Percentiles rank a stretch among this genome's conserved stretches.
Evolutionary conservation across 163 green algal genomes (phyloP).

Genomic region (Volvox carteri): DNA sequence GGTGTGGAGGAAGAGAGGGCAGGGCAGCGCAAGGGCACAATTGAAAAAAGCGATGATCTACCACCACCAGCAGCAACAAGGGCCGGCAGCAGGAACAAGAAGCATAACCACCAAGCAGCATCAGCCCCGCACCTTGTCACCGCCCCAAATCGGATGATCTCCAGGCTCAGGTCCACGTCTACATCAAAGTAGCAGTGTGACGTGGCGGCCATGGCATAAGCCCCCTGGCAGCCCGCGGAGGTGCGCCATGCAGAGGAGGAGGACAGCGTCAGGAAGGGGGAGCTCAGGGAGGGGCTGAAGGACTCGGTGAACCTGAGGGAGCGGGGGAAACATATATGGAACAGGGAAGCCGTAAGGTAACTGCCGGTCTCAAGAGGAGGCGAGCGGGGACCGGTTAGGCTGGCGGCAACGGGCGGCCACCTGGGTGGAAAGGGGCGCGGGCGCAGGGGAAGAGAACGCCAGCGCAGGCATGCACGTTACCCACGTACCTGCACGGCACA

Average conservation of each 20-base stretch:
- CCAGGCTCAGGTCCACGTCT: conserved; percentile 25
- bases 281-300: conserved; percentile 35
- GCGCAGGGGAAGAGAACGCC: background rate
- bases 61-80: background rate
- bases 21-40: background rate
- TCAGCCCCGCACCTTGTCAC: background rate
- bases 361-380: background rate
- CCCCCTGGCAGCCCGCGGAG: background rate
- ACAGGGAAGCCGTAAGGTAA: background rate
- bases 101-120: background rate
- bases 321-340: background rate
- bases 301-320: conserved; percentile 24
- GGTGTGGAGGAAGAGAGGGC: background rate
- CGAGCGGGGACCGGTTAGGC: background rate
- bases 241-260: conserved; percentile 4
- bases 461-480: background rate
- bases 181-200: conserved; percentile 22
- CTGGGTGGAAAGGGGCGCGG: background rate
- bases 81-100: background rate
- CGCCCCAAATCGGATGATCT: conserved; percentile 20
- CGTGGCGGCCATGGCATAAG: conserved; percentile 23
- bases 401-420: background rate
- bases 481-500: conserved; percentile 38
- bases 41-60: no score
- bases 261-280: background rate